A percentile compares a stretch with the other conserved stretches of the same genome.
Evolutionary conservation across 306 rosid genomes (phyloP).

Genomic region (Vigna angularis): DNA sequence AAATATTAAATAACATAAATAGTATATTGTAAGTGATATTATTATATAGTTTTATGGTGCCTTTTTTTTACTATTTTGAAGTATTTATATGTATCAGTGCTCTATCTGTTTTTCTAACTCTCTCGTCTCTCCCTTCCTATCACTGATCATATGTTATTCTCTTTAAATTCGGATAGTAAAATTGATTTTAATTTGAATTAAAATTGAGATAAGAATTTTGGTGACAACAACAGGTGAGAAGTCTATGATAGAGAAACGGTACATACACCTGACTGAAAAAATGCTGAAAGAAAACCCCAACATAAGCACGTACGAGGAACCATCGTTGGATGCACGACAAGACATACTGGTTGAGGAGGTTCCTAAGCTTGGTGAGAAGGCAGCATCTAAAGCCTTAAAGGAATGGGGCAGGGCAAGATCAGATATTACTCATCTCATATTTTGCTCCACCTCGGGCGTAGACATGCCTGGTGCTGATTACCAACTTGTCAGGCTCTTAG

Average conservation of each 20-base stretch:
- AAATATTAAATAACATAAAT: too few species aligned
- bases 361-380: slow-evolving; percentile 55
- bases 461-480: slow-evolving; percentile 58
- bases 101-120: too few species aligned
- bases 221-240: slow-evolving; percentile 38
- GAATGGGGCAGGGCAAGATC: slow-evolving; percentile 56
- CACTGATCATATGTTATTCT: too few species aligned
- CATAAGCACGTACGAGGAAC: slow-evolving; percentile 23
- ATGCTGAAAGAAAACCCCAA: slow-evolving; percentile 48
- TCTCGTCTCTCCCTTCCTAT: too few species aligned
- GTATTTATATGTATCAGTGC: too few species aligned
- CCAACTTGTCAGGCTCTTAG: slow-evolving; percentile 47
- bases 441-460: slow-evolving; percentile 48
- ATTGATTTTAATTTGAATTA: too few species aligned
- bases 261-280: slow-evolving; percentile 40
- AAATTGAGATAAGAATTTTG: not conserved
- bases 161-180: too few species aligned
- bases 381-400: slow-evolving; percentile 50
- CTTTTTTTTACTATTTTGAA: too few species aligned
- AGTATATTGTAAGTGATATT: too few species aligned
- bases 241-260: slow-evolving; percentile 47
- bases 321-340: slow-evolving; percentile 49
- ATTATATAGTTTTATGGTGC: too few species aligned
- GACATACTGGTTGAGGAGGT: slow-evolving; percentile 45
- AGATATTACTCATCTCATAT: slow-evolving; percentile 52